Evolutionary conservation across 1,139 yeast genomes (phyloP), one percentile per base, ranked within the genome.

Genomic region (Debaryomycetaceae sp.): DNA sequence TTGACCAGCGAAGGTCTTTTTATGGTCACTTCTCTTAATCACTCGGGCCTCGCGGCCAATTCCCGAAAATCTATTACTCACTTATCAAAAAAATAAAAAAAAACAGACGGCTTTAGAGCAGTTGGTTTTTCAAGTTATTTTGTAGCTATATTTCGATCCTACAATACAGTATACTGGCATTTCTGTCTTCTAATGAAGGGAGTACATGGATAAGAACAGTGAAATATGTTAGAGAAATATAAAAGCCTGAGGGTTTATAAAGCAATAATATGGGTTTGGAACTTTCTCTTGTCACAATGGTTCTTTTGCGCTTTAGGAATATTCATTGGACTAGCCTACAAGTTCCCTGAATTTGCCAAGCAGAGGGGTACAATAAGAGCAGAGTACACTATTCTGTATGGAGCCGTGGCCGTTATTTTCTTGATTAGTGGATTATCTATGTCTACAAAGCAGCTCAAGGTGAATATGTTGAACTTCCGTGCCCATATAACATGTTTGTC

Each of bases 391-490:
- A 85, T 89, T 35, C 84, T 84, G 15, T 89, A 88, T 56, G 89
- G 91, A 31, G 95, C 95, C 0, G 95, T 88, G 13, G 95, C 95
- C 0, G 65, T 87, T 35, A 87, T 88, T 44, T 88, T 89, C 63
- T 67, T 89, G 34, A 78, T 87, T 29, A 81, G 89, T 37, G 96
- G 96, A 0, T 61, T 88, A 28, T 78, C 89, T 18, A 87, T 88
- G 81, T 67, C 79, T 26, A 77, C 95, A 0, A 70, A 65, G 36
- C 78, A 78, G 35, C 66, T 89, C 37, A 44, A 78, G 54, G 67
- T 65, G 18, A 86, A 86, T 61, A 68, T 82, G 60, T 64, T 73
- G 1, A 79, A 86, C 53, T 87, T 94, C 92, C 70, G 95, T 49
- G 92, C 94, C 1, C 96, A 89, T 61, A 49, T 83, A 29, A 77